Evolutionary conservation across 1,284 basidiomycete species (phyloP), one percentile per base, ranked within the genome.

Genomic region (Stygiomarasmius scandens): DNA sequence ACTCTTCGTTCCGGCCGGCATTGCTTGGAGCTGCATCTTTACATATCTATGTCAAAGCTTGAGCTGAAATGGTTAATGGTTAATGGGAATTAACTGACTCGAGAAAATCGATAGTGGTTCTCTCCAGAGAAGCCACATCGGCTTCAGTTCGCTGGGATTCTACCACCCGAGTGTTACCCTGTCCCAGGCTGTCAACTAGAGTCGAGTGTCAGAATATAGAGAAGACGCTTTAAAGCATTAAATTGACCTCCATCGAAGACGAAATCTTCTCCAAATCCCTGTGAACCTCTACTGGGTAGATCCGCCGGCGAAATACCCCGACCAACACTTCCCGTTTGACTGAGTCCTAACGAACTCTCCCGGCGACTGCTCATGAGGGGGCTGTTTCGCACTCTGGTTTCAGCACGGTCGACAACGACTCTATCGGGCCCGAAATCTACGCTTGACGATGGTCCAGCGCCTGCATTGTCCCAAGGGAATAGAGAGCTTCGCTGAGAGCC

Each of bases 391-490:
- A 87, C 65, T 52, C 73, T 77, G 29, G 80, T 71, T 53, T 86
- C 84, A 3, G 77, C 81, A 14, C 73, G 76, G 34, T 83, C 81
- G 36, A 85, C 64, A 61, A 76, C 80, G 45, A 80, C 64, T 48
- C 72, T 73, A 58, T 83, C 80, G 49, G 72, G 68, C 4, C 71
- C 76, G 58, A 80, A 74, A 11, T 67, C 74, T 24, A 67, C 77
- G 45, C 66, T 75, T 2, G 88, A 89, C 11, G 87, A 88, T 59
- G 80, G 87, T 4, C 56, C 55, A 23, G 76, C 74, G 0, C 85
- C 88, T 14, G 88, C 89, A 68, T 92, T 80, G 64, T 92, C 90
- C 90, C 90, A 93, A 3, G 90, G 91, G 69, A 91, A 91, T 46
- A 92, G 69, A 6, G 85, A 83, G 63, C 83, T 89, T 34, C 80